Conservation (phyloP, 2,329 filamentous ascomycete genomes). For the Trichoderma atrobrunneum region DNA sequence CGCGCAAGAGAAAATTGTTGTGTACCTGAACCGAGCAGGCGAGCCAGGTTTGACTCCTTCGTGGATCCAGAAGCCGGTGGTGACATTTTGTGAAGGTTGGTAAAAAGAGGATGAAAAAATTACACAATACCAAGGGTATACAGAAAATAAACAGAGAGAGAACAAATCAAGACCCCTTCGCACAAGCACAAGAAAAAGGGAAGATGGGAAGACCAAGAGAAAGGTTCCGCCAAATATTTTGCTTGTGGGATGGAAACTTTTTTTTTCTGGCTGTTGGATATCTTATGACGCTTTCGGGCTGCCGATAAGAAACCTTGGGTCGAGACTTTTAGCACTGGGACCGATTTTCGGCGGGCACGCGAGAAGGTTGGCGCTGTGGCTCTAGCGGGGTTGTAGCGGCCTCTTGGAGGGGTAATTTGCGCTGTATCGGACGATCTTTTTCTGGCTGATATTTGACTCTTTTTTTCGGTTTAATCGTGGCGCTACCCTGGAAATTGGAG, state of each 20-base stretch:
- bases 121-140: background rate
- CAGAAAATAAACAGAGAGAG: background rate
- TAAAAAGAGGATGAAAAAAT: background rate
- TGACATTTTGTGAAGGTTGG: constrained; percentile 51
- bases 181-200: background rate
- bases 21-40: constrained; percentile 86
- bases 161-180: background rate
- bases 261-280: constrained; percentile 5
- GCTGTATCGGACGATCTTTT: background rate
- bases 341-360: constrained; percentile 17
- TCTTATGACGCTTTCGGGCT: background rate
- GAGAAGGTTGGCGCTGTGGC: background rate
- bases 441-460: background rate
- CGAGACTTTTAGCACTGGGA: background rate
- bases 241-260: constrained; percentile 11
- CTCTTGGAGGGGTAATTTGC: background rate
- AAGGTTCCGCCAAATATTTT: background rate
- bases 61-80: constrained; percentile 52
- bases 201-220: background rate
- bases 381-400: background rate
- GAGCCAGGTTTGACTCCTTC: constrained; percentile 85
- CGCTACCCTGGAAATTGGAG: background rate
- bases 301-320: constrained; percentile 11
- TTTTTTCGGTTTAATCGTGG: background rate
- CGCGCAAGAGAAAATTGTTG: background rate